These are phyloP conservation scores for Durusdinium trenchii DNA, from an alignment of 73 alveolate genomes.

Conservation along the genomic window DNA sequence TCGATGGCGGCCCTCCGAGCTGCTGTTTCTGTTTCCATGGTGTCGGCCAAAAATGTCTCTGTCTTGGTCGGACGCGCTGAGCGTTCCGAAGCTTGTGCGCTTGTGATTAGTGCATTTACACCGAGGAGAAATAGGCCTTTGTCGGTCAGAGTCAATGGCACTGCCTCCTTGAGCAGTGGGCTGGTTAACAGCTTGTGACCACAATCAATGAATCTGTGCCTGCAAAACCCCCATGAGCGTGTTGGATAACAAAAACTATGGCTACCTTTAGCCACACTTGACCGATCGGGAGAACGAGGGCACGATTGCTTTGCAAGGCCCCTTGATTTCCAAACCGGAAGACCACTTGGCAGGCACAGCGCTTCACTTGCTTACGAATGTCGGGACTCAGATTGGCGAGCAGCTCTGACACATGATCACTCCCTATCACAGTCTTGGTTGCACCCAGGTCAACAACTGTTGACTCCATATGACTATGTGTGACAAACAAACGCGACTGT, in stretches of 20 bases:
- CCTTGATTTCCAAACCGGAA: slow-evolving; percentile 1
- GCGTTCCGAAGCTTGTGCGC: no score
- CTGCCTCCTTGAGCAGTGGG: no score
- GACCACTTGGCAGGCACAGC: not conserved
- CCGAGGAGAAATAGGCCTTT: no score
- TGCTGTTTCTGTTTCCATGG: no score
- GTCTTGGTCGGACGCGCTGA: no score
- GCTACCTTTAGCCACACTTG: not conserved
- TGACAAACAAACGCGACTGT: not conserved
- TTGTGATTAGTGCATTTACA: no score
- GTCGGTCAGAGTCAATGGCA: no score
- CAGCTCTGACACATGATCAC: not conserved
- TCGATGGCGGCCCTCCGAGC: no score
- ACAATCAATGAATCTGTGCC: no score
- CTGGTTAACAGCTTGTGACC: no score
- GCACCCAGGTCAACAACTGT: not conserved
- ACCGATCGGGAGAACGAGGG: not conserved
- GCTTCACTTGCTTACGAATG: not conserved
- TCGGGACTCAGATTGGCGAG: not conserved
- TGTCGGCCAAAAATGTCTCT: no score
- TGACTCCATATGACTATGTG: not conserved
- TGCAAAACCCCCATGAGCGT: not conserved
- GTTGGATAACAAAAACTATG: not conserved
- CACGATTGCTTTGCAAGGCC: not conserved
- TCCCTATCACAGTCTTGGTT: not conserved